A percentile compares a stretch with the other conserved stretches of the same genome.
Evolutionary conservation across 2,329 filamentous ascomycete species (phyloP).

Genomic region (Xylariaceae sp.): DNA sequence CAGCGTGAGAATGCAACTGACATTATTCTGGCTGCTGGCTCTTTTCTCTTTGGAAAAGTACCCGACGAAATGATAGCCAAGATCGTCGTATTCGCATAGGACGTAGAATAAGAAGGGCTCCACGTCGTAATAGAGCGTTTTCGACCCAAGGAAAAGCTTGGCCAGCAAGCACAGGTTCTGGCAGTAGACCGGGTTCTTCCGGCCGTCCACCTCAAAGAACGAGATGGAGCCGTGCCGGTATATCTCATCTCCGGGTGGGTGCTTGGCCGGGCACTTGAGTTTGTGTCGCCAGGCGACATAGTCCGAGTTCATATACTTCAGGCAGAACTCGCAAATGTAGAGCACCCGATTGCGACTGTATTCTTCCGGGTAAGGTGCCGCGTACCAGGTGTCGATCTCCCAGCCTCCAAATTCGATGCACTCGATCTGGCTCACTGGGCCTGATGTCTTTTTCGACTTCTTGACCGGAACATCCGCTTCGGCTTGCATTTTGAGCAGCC

Average conservation of each 20-base stretch:
- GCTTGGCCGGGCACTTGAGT: constrained; percentile 91
- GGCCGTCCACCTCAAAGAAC: constrained; percentile 95
- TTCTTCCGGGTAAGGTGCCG: constrained; percentile 94
- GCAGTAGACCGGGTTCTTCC: constrained; percentile 97
- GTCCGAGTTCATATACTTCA: constrained; percentile 99
- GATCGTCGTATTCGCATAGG: constrained; percentile 87
- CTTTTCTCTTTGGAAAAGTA: constrained; percentile 99
- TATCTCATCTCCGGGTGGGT: constrained; percentile 95
- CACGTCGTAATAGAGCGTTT: constrained; percentile 96
- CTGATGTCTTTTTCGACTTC: constrained; percentile 69
- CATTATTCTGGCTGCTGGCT: constrained; percentile 90
- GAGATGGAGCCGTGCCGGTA: constrained; percentile 88
- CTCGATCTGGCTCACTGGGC: constrained; percentile 92
- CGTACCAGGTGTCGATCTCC: constrained; percentile 99
- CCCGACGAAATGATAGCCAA: constrained; percentile 94
- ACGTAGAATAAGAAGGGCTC: constrained; percentile 97
- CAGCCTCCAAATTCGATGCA: constrained; percentile 97
- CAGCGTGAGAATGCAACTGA: constrained; percentile 92
- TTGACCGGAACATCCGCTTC: constrained; percentile 57
- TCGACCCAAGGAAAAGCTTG: constrained; percentile 96
- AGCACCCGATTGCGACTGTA: constrained; percentile 94
- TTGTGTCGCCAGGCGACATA: constrained; percentile 98
- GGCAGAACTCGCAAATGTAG: constrained; percentile 99
- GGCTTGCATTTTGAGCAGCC: constrained; percentile 53
- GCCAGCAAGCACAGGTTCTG: constrained; percentile 94